Conservation (phyloP, 352 stramenopile species). For the Pythium guiyangense region DNA sequence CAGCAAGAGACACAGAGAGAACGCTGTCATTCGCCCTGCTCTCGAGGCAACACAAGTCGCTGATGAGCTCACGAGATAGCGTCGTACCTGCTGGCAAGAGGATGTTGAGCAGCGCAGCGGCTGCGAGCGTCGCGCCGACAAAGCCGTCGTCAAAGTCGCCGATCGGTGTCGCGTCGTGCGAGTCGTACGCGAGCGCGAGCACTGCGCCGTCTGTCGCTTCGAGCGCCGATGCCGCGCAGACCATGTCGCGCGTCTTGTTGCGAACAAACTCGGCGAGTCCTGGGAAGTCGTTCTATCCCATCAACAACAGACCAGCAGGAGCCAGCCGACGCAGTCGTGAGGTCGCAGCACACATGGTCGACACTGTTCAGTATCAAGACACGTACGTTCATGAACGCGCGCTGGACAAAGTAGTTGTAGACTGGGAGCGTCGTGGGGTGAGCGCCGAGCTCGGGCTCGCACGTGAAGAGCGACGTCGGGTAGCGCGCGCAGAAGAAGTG, state of each 20-base stretch:
- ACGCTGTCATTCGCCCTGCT: neutral
- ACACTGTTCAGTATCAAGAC: no score
- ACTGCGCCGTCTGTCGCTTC: neutral
- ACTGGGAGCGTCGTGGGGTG: constrained; percentile 34
- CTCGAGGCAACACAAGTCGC: neutral
- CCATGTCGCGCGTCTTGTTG: constrained; percentile 72
- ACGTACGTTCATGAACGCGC: constrained; percentile 62
- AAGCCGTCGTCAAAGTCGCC: constrained; percentile 46
- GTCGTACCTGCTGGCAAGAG: constrained; percentile 54
- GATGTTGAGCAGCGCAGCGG: constrained; percentile 66
- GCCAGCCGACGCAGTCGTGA: neutral
- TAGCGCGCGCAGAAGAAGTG: constrained; percentile 73
- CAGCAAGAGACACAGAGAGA: no score
- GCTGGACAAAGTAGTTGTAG: constrained; percentile 80
- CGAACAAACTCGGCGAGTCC: constrained; percentile 66
- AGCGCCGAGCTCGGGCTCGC: constrained; percentile 13
- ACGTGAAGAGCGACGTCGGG: constrained; percentile 60
- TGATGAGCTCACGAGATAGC: neutral
- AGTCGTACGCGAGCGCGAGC: constrained; percentile 44
- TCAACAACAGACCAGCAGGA: no score
- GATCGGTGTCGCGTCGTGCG: constrained; percentile 26
- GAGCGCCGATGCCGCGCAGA: constrained; percentile 32
- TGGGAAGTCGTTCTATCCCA: constrained; percentile 70
- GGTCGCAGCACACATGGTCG: no score
- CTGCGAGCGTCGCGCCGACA: constrained; percentile 52